A percentile compares a stretch with the other conserved stretches of the same genome.
phyloP scores from a whole-genome alignment of 805 yeast genomes.

The Kurtzmaniella cleridarum region DNA sequence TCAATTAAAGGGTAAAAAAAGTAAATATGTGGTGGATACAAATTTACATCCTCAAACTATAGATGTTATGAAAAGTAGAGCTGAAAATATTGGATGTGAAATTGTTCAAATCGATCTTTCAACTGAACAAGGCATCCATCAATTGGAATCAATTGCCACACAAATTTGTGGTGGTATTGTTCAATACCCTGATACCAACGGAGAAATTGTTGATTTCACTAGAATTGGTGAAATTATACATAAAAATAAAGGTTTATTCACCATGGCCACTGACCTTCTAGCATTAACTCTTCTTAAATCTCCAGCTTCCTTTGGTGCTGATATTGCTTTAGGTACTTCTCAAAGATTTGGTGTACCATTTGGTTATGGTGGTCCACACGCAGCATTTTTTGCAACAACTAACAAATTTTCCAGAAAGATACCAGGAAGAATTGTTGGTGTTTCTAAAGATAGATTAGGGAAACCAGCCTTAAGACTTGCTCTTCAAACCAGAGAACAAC shows the following conservation, averaged over 20 bases:
- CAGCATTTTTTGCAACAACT: conserved; percentile 92
- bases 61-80: conserved; percentile 74
- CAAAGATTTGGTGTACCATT: conserved; percentile 97
- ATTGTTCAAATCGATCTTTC: conserved; percentile 53
- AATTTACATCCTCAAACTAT: conserved; percentile 83
- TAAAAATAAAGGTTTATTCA: conserved; percentile 63
- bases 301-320: conserved; percentile 85
- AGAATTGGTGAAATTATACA: conserved; percentile 64
- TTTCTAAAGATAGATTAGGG: conserved; percentile 86
- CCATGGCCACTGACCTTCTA: conserved; percentile 87
- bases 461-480: conserved; percentile 88
- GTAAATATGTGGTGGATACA: conserved; percentile 64
- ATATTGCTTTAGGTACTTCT: conserved; percentile 85
- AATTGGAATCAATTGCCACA: conserved; percentile 19
- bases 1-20: conserved; percentile 59
- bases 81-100: conserved; percentile 65
- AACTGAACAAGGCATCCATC: conserved; percentile 26
- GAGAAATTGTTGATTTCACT: conserved; percentile 49
- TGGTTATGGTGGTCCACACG: conserved; percentile 99
- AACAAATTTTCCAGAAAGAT: conserved; percentile 80
- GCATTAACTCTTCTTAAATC: conserved; percentile 83
- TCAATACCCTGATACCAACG: conserved; percentile 90
- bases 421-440: conserved; percentile 95
- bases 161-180: conserved; percentile 75
- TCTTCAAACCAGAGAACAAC: conserved; percentile 96